Base-by-base conservation (phyloP, 768 basidiomycete species). In the Lactarius akahatsu region DNA sequence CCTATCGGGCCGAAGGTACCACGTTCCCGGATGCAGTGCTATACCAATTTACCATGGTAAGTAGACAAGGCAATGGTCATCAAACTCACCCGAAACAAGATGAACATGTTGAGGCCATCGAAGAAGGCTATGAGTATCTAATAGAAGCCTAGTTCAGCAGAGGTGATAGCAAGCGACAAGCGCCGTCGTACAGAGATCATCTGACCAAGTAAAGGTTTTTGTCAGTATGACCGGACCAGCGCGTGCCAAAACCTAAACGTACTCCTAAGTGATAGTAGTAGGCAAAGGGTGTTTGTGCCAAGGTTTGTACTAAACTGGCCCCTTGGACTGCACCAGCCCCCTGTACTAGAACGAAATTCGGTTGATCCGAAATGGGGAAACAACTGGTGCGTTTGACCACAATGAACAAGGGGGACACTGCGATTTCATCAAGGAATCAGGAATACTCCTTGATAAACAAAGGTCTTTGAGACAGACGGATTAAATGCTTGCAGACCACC, bases 21-120 rank as follows among this genome's bases (percentile, higher is more conserved):
- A 9, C 38, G 70, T 34, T 62, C 36, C 15, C 23, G 32, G 54
- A 70, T 10, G 56, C 62, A 70, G 50, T 66, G 32, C 70, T 70
- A 36, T 9, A 38, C 7, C 10, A 20, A 15, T 43, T 41, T 3
- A 28, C 9, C 18, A 16, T 8, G 54, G 28, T 6, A 58, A 10
- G 47, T 26, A 16, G 40, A 10, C 18, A 15, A 34, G 13, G 7
- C 15, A 43, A 34, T 16, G 9, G 23, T 18, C 1, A 13, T 18
- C 11, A 4, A 8, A 36, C 63, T 56, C 50, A 65, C 69, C 16
- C 36, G 40, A 34, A 70, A 18, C 10, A 70, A 47, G 6, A 69
- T 4, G 15, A 61, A 30, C 43, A 70, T 57, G 47, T 63, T 68
- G 11, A 70, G 5, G 50, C 40, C 59, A 30, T 70, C 69, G 41